Conservation (phyloP, 1,139 yeast genomes). For the Blastobotrys persicus region DNA sequence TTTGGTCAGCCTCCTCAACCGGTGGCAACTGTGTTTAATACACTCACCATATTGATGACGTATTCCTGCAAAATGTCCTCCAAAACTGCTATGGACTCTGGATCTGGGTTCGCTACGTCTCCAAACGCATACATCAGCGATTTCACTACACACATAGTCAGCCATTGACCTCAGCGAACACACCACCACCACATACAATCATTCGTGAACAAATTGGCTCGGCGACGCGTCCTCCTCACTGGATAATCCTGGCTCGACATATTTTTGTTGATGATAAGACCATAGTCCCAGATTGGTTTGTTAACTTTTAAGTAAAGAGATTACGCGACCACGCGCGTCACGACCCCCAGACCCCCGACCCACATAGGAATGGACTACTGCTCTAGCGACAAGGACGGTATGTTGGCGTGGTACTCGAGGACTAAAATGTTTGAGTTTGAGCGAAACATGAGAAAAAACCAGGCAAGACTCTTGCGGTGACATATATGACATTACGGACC, state of each 20-base stretch:
- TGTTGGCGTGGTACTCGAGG: too few species aligned
- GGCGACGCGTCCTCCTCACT: slow-evolving; percentile 18
- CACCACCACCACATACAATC: slow-evolving; percentile 32
- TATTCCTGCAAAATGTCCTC: slow-evolving; percentile 85
- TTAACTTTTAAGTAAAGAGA: too few species aligned
- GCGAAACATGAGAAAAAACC: too few species aligned
- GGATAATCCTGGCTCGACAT: slow-evolving; percentile 5
- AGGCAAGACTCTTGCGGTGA: too few species aligned
- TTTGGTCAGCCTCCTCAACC: too few species aligned
- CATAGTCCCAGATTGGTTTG: too few species aligned
- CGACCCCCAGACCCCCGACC: too few species aligned
- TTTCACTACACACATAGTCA: slow-evolving; percentile 50
- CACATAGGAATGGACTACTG: too few species aligned
- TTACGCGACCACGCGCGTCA: too few species aligned
- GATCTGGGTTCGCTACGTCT: slow-evolving; percentile 74
- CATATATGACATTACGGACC: too few species aligned
- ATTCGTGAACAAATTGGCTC: slow-evolving; percentile 39
- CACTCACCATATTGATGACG: slow-evolving; percentile 55
- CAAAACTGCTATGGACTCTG: slow-evolving; percentile 71
- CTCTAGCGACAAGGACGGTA: too few species aligned
- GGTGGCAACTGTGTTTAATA: slow-evolving; percentile 26
- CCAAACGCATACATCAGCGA: slow-evolving; percentile 82
- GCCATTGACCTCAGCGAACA: not conserved
- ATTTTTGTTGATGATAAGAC: not conserved
- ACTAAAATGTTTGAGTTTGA: too few species aligned